Conservation (phyloP, 306 rosid species). For the Datisca glomerata region DNA sequence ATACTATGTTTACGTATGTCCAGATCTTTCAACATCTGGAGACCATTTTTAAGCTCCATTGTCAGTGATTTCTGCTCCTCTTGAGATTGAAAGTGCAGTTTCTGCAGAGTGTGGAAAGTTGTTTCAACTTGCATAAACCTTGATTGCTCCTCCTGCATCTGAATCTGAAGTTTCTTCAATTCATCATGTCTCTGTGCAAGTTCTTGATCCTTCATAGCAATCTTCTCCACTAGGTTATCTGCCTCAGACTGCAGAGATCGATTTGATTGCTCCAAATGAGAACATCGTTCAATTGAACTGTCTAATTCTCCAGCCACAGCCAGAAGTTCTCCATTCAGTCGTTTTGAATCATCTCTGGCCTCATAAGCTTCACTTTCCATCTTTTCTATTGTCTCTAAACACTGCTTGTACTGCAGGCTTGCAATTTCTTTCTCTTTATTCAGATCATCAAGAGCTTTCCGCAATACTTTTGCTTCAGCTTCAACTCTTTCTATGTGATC, state of each 20-base stretch:
- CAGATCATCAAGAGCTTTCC: slow-evolving; percentile 31
- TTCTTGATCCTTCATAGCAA: slow-evolving; percentile 58
- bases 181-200: slow-evolving; percentile 60
- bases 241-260: slow-evolving; percentile 60
- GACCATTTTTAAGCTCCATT: slow-evolving; percentile 68
- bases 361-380: slow-evolving; percentile 59
- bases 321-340: slow-evolving; percentile 38
- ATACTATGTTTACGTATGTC: slow-evolving; percentile 54
- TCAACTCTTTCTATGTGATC: slow-evolving; percentile 48
- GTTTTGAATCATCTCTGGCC: slow-evolving; percentile 47
- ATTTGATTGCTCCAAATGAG: slow-evolving; percentile 53
- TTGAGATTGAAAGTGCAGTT: slow-evolving; percentile 60
- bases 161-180: slow-evolving; percentile 57
- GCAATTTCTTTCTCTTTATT: slow-evolving; percentile 59
- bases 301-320: slow-evolving; percentile 41
- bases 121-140: slow-evolving; percentile 63
- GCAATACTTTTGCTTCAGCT: slow-evolving; percentile 46
- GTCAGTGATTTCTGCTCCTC: slow-evolving; percentile 83
- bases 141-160: slow-evolving; percentile 65
- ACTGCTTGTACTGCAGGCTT: slow-evolving; percentile 40
- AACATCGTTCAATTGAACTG: slow-evolving; percentile 45
- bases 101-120: slow-evolving; percentile 61
- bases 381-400: slow-evolving; percentile 50
- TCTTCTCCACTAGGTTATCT: slow-evolving; percentile 50
- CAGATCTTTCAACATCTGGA: slow-evolving; percentile 62